Percentiles rank a stretch among this genome's conserved stretches.
phyloP scores from a whole-genome alignment of 345 rosid species.

The Excoecaria agallocha region DNA sequence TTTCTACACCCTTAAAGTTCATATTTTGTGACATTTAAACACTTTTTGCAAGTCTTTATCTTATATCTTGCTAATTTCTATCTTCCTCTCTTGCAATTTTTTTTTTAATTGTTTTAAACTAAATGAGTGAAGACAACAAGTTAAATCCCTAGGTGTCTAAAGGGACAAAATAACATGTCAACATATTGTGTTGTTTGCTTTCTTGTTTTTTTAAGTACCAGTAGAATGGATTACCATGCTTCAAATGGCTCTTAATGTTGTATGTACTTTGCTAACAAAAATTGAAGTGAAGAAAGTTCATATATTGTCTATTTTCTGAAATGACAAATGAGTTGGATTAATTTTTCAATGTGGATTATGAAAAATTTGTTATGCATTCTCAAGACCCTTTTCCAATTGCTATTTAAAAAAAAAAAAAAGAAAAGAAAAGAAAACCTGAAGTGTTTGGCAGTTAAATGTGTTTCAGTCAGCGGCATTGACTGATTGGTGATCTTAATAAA shows the following conservation, averaged over 20 bases:
- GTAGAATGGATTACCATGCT: background rate
- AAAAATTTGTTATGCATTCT: background rate
- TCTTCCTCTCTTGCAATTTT: background rate
- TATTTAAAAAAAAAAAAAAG: background rate
- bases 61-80: background rate
- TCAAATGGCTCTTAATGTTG: background rate
- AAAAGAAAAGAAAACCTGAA: background rate
- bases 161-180: too few species aligned
- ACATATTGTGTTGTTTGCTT: background rate
- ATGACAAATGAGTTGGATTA: background rate
- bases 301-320: background rate
- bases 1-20: background rate
- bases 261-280: background rate
- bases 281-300: background rate
- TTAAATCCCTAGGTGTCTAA: background rate
- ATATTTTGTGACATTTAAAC: background rate
- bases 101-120: background rate
- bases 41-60: background rate
- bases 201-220: background rate
- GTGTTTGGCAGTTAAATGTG: background rate
- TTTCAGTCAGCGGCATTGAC: background rate
- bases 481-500: background rate
- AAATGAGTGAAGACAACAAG: background rate
- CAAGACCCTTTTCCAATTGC: background rate
- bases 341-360: background rate